A percentile compares a stretch with the other conserved stretches of the same genome.
Evolutionary conservation across 179 eudicot genomes (phyloP).

Genomic region (Beta macrorhiza): DNA sequence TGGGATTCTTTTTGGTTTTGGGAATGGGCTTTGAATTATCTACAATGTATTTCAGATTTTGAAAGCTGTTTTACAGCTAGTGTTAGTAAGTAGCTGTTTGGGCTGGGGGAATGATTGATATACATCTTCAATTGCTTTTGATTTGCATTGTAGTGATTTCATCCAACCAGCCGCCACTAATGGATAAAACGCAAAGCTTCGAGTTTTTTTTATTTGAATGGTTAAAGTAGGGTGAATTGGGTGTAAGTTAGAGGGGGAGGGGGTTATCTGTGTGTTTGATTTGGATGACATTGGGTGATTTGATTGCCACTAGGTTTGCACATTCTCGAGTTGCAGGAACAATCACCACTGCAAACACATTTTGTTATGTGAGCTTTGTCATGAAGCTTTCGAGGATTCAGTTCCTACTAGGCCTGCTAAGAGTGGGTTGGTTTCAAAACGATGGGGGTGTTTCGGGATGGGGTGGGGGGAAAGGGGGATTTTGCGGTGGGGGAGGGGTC

Average conservation of each 20-base stretch:
- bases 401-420: too few relatives aligned
- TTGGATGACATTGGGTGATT: too few relatives aligned
- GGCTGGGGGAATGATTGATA: constrained; percentile 14
- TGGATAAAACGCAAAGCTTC: constrained; percentile 1
- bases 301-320: too few relatives aligned
- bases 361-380: too few relatives aligned
- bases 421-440: too few relatives aligned
- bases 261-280: too few relatives aligned
- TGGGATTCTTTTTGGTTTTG: constrained; percentile 28
- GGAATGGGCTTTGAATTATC: constrained; percentile 33
- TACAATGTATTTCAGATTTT: constrained; percentile 58
- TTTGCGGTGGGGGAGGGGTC: too few relatives aligned
- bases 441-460: too few relatives aligned
- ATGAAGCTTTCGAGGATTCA: too few relatives aligned
- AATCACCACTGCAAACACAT: too few relatives aligned
- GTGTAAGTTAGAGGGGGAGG: not conserved
- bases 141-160: constrained; percentile 82
- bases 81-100: constrained; percentile 30
- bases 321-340: too few relatives aligned
- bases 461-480: too few relatives aligned
- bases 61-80: constrained; percentile 59
- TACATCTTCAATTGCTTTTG: constrained; percentile 77
- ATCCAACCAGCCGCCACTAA: constrained; percentile 82
- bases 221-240: not conserved
- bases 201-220: not conserved